phyloP scores from a whole-genome alignment of 2,329 filamentous ascomycete species.

The Pestalotiopsis sp. region DNA sequence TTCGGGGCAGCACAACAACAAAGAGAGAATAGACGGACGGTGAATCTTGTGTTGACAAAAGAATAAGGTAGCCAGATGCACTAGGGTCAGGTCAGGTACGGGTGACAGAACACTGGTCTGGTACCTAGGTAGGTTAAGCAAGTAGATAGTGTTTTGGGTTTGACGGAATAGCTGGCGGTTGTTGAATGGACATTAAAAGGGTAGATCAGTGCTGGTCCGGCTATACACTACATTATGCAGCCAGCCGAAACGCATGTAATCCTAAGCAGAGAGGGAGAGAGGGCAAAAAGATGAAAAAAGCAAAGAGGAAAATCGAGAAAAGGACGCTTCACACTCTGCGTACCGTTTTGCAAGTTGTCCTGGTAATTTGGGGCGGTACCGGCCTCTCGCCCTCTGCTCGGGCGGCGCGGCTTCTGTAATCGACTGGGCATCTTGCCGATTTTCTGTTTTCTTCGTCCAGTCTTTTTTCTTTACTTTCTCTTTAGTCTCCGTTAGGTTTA shows the following conservation, averaged over 20 bases:
- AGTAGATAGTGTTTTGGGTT: neutral
- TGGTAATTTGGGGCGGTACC: conserved; percentile 8
- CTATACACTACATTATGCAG: neutral
- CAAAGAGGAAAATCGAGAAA: neutral
- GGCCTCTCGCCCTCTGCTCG: neutral
- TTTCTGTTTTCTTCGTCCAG: neutral
- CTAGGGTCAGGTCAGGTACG: neutral
- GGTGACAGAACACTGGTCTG: neutral
- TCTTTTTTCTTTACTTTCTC: neutral
- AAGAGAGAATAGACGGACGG: neutral
- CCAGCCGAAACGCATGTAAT: neutral
- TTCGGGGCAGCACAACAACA: neutral
- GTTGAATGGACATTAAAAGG: neutral
- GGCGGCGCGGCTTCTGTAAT: conserved; percentile 12
- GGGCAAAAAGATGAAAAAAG: neutral
- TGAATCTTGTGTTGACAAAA: neutral
- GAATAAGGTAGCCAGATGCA: neutral
- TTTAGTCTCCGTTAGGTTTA: neutral
- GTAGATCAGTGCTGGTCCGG: neutral
- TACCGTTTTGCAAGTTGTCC: conserved; percentile 12
- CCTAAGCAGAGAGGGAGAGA: neutral
- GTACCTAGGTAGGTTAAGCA: neutral
- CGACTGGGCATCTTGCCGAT: conserved; percentile 10
- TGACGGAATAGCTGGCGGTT: neutral
- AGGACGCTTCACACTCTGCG: neutral